Conservation (phyloP, 2,329 filamentous ascomycete genomes). For the Penicillium sp. region DNA sequence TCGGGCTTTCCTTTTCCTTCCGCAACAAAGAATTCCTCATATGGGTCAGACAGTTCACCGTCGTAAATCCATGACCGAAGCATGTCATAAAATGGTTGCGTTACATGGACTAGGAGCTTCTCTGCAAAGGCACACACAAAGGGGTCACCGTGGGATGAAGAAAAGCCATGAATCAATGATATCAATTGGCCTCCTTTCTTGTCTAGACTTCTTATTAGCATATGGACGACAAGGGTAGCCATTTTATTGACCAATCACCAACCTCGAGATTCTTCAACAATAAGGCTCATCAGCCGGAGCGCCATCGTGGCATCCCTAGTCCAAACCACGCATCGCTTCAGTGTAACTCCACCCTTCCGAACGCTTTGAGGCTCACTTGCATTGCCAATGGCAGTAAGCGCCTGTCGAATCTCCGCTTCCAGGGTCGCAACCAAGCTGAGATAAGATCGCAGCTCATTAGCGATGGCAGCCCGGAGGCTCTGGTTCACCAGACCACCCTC, state of each 20-base stretch:
- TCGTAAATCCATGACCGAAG: slow-evolving; percentile 97
- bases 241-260: slow-evolving; percentile 33
- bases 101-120: slow-evolving; percentile 80
- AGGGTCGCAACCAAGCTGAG: slow-evolving; percentile 86
- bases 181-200: slow-evolving; percentile 90
- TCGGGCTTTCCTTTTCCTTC: slow-evolving; percentile 53
- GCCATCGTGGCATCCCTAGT: slow-evolving; percentile 97
- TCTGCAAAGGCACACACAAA: slow-evolving; percentile 93
- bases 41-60: slow-evolving; percentile 94
- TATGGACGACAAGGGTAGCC: background rate
- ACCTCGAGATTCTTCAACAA: slow-evolving; percentile 85
- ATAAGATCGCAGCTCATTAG: slow-evolving; percentile 82
- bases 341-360: slow-evolving; percentile 83
- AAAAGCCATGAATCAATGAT: slow-evolving; percentile 88
- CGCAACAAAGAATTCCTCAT: slow-evolving; percentile 89
- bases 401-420: slow-evolving; percentile 86
- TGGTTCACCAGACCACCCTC: slow-evolving; percentile 86
- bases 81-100: slow-evolving; percentile 94
- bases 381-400: slow-evolving; percentile 66
- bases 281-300: slow-evolving; percentile 85
- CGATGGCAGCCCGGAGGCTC: slow-evolving; percentile 84
- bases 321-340: slow-evolving; percentile 96
- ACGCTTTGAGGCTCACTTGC: slow-evolving; percentile 66
- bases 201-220: slow-evolving; percentile 31
- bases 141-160: slow-evolving; percentile 89